Evolutionary conservation across 352 stramenopile species (phyloP).

Genomic region (Globisporangium cederbergense): DNA sequence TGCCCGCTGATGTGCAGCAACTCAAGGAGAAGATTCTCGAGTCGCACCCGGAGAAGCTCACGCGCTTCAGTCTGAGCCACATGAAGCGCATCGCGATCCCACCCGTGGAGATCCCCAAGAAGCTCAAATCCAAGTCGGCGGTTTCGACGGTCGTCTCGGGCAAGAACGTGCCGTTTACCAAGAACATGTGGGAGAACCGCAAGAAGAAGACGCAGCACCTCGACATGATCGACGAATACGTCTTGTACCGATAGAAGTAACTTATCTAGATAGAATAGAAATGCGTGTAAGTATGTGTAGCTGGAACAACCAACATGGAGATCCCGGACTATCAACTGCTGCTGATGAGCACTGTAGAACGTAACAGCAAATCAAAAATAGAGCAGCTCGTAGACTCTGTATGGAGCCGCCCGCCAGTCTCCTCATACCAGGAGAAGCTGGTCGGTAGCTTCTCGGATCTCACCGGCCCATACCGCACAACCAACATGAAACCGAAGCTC

Average conservation of each 20-base stretch:
- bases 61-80: conserved; percentile 55
- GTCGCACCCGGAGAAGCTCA: conserved; percentile 35
- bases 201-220: conserved; percentile 47
- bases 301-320: neutral
- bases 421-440: neutral
- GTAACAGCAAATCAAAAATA: neutral
- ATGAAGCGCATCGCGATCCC: conserved; percentile 61
- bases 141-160: conserved; percentile 44
- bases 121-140: conserved; percentile 37
- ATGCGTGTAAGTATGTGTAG: neutral
- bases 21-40: conserved; percentile 60
- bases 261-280: conserved; percentile 1
- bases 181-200: conserved; percentile 64
- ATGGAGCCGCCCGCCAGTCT: conserved; percentile 7
- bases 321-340: conserved; percentile 5
- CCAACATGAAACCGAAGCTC: neutral
- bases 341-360: neutral
- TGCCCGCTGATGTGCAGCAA: conserved; percentile 44
- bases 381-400: conserved; percentile 13
- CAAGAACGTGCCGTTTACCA: conserved; percentile 60
- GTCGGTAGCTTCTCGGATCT: conserved; percentile 13
- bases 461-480: neutral
- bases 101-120: conserved; percentile 50
- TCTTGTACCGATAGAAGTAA: conserved; percentile 29
- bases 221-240: conserved; percentile 48